Base-by-base conservation (phyloP, 345 rosid species). In the Citrus australasica region DNA sequence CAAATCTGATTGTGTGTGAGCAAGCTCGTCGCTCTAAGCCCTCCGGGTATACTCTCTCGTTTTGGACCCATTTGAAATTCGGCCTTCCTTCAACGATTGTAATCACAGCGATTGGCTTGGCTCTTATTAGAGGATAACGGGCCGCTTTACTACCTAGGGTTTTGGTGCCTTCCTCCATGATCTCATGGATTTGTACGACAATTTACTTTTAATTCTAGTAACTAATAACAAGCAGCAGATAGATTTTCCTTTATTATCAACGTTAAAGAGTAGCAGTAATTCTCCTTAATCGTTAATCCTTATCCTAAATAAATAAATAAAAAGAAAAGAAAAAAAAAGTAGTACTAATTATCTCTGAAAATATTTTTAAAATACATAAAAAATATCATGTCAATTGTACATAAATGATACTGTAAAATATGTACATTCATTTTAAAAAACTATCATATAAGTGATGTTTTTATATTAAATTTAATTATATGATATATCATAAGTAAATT, bases 1-100 rank as follows among this genome's bases (percentile, higher is more conserved):
- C 84, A 6, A 81, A 84, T 74, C 38, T 84, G 80, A 81, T 81
- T n/a, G 84, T 81, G 69, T 81, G 86, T 27, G 87, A 84, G 71
- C 82, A 81, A 71, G 87, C 87, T n/a, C 75, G 74, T 22, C 76
- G 70, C 8, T 73, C 81, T 5, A 81, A 78, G 24, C 67, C 61
- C 67, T 32, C 74, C 0, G 79, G 77, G 5, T 79, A 84, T 68
- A 79, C 78, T 48, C 67, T 84, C 25, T 51, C 83, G 28, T 84
- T 84, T 71, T 79, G 81, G 84, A 69, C 58, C 30, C 87, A 84
- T 42, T 63, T 84, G 16, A 35, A 28, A 25, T 81, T 75, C 24
- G 86, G 86, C 21, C 68, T 81, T 35, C 84, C 87, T 21, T 84
- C 87, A 11, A 82, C 83, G 6, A 4, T 84, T 56, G 11, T 79